Base-by-base conservation (phyloP, 352 stramenopile species). In the Pythium chondricola region DNA sequence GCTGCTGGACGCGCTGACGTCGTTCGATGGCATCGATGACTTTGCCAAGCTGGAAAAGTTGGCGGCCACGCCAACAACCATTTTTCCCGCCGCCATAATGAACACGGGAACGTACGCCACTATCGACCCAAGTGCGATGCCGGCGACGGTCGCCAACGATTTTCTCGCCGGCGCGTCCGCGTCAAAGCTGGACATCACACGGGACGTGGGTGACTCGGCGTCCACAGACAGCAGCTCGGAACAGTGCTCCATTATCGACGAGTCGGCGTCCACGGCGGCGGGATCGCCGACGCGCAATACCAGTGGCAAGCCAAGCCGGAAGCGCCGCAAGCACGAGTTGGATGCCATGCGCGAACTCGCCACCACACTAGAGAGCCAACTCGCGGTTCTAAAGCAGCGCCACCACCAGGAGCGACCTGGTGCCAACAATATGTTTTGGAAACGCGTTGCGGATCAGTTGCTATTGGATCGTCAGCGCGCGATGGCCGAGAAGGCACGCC, bases 241-340 rank as follows among this genome's bases (percentile, higher is more conserved):
- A 14, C 35, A 43, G 21, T 31, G 43, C 35, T 47, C 13, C n/a
- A 29, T 41, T 6, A 27, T 32, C 8, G 50, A 58, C 14, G 6
- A 27, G 21, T 41, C 50, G 38, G 27, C 52, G 27, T 10, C 35
- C 16, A 27, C 27, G 17, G 18, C 6, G 7, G 42, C 36, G 29
- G 9, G 14, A 4, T 42, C 21, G 4, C 22, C 14, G 49, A 29
- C 39, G n/a, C n/a, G n/a, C 3, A 37, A 22, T 2, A 22, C 26
- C 6, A 0, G 35, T 17, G 13, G 11, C 16, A 77, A 79, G 30
- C 65, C 59, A 7, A 79, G 56, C n/a, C 65, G 71, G 16, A 79
- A 75, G 55, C 55, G 65, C 11, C 67, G 63, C 47, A 83, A 79
- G 48, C 71, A 77, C 35, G 68, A 83, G 55, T 52, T 83, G n/a